These are phyloP conservation scores for Sporodiniella umbellata DNA, from an alignment of 371 early-diverging fungal species.

Conservation along the genomic window DNA sequence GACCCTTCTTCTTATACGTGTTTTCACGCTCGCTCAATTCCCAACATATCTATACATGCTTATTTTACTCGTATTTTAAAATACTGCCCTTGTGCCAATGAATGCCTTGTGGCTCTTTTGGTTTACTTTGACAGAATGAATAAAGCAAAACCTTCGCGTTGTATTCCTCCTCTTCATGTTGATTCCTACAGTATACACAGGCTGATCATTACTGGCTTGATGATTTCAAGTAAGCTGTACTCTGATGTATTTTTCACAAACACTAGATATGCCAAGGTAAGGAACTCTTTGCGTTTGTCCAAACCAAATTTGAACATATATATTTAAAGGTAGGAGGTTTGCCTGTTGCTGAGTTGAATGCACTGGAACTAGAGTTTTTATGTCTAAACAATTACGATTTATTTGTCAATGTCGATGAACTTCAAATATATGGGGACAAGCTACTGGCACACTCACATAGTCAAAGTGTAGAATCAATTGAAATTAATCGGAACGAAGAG, in stretches of 20 bases:
- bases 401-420: conserved; percentile 64
- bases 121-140: conserved; percentile 81
- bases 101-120: conserved; percentile 77
- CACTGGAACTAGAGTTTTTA: conserved; percentile 84
- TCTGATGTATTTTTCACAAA: conserved; percentile 92
- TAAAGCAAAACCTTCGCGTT: conserved; percentile 42
- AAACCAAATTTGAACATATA: background rate
- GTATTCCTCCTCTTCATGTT: conserved; percentile 49
- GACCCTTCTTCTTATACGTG: conserved; percentile 17
- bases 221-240: conserved; percentile 83
- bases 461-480: conserved; percentile 21
- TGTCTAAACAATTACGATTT: conserved; percentile 69
- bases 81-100: conserved; percentile 89
- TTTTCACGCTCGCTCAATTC: conserved; percentile 64
- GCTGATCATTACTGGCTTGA: conserved; percentile 77
- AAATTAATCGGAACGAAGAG: conserved; percentile 2
- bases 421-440: conserved; percentile 80
- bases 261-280: conserved; percentile 81
- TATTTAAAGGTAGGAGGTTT: conserved; percentile 90
- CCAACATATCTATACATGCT: conserved; percentile 74
- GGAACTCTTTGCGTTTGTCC: background rate
- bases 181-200: conserved; percentile 90
- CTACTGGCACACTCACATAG: conserved; percentile 61
- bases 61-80: conserved; percentile 84
- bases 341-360: conserved; percentile 85